Conservation (phyloP, 306 rosid species). For the Corylus americana region DNA sequence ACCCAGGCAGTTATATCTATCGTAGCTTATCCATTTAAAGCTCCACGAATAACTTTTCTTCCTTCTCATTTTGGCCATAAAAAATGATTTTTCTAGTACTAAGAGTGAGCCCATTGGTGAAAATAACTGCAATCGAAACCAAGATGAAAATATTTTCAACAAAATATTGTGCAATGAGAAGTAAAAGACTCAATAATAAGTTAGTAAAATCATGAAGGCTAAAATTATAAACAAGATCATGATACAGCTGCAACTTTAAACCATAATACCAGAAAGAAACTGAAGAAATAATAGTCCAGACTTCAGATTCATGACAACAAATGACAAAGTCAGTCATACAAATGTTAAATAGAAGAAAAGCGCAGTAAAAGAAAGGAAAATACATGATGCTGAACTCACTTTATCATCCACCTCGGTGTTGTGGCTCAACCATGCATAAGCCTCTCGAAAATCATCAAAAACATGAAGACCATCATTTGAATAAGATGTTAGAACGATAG, state of each 20-base stretch:
- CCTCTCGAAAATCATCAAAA: constrained; percentile 99
- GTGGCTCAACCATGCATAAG: constrained; percentile 98
- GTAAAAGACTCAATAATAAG: neutral
- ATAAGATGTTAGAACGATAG: constrained; percentile 91
- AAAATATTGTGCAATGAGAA: neutral
- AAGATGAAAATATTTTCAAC: neutral
- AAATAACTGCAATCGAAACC: neutral
- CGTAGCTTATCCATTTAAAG: constrained; percentile 10
- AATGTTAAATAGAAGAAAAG: neutral
- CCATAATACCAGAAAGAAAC: neutral
- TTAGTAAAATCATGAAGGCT: neutral
- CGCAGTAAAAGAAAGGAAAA: constrained; percentile 23
- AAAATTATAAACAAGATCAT: neutral
- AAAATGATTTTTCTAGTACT: neutral
- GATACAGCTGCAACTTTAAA: neutral
- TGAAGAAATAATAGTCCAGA: neutral
- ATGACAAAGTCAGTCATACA: constrained; percentile 5
- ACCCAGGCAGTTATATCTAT: neutral
- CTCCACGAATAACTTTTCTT: neutral
- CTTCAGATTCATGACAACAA: neutral
- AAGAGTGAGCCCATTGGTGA: neutral
- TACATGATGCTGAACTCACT: constrained; percentile 48
- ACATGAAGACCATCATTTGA: constrained; percentile 92
- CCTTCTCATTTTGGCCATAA: neutral
- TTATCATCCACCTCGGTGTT: constrained; percentile 97